Percentiles rank a stretch among this genome's conserved stretches.
phyloP scores from a whole-genome alignment of 768 basidiomycete species.

The Kwoniella pini region DNA sequence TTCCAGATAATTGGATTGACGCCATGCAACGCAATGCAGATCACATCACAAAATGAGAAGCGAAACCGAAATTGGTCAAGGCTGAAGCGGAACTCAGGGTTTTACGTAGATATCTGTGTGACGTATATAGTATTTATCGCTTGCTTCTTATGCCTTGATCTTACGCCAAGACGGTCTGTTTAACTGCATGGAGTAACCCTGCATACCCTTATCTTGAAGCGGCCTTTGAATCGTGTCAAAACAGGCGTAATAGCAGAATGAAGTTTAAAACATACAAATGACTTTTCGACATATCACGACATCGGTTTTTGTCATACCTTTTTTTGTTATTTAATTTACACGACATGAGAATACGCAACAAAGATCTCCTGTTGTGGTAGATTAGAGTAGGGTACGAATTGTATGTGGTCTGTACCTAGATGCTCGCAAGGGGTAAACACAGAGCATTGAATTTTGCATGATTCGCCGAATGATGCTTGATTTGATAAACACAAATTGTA shows the following conservation, averaged over 20 bases:
- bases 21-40: conserved; percentile 7
- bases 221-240: too few species aligned
- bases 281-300: conserved; percentile 17
- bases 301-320: conserved; percentile 6
- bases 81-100: background rate
- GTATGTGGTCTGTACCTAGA: background rate
- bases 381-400: too few species aligned
- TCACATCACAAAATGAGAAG: background rate
- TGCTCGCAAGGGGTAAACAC: background rate
- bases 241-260: conserved; percentile 5
- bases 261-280: background rate
- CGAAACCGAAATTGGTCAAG: background rate
- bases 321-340: background rate
- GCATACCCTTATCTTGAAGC: background rate
- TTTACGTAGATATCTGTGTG: background rate
- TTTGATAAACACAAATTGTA: too few species aligned
- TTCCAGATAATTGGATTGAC: conserved; percentile 8
- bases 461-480: too few species aligned
- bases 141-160: background rate
- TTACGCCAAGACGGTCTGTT: background rate
- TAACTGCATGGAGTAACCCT: background rate
- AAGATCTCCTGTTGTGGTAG: too few species aligned
- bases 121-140: background rate
- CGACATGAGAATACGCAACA: background rate
- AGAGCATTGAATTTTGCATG: background rate